Evolutionary conservation across 2,329 filamentous ascomycete genomes (phyloP).

Genomic region (Karstenula rhodostoma): DNA sequence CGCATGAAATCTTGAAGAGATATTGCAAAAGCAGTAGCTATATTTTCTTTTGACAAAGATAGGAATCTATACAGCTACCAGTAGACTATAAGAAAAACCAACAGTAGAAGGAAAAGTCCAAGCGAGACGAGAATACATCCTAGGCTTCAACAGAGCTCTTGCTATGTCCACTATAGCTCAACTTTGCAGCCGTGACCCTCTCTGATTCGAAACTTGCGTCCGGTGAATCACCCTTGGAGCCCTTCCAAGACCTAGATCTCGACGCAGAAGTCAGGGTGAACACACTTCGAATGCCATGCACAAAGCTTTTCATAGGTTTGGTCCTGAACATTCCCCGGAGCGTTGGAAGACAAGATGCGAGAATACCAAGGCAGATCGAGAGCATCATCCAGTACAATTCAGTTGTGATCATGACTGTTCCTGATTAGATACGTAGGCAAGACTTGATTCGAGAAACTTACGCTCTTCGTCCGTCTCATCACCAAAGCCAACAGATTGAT

Average conservation of each 20-base stretch:
- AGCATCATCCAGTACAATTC: conserved; percentile 21
- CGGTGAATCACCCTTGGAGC: neutral
- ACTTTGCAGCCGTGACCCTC: neutral
- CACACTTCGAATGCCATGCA: neutral
- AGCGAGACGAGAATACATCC: neutral
- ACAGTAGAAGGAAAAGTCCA: neutral
- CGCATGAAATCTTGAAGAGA: too few species aligned
- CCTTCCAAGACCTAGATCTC: neutral
- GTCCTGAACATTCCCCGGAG: conserved; percentile 18
- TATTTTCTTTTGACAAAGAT: neutral
- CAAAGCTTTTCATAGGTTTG: conserved; percentile 8
- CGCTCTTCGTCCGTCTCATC: conserved; percentile 16
- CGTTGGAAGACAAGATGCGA: conserved; percentile 20
- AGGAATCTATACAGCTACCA: neutral
- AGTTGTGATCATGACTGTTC: conserved; percentile 18
- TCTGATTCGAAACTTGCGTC: neutral
- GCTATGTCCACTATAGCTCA: neutral
- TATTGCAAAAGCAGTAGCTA: too few species aligned
- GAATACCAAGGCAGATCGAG: conserved; percentile 17
- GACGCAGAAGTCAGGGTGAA: neutral
- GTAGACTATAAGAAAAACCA: neutral
- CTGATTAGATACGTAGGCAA: neutral
- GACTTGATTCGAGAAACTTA: conserved; percentile 8
- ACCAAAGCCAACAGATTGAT: conserved; percentile 10
- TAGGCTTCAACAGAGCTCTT: neutral